These are phyloP conservation scores for Pseudoturritis turrita DNA, from an alignment of 345 rosid species.

Conservation along the genomic window DNA sequence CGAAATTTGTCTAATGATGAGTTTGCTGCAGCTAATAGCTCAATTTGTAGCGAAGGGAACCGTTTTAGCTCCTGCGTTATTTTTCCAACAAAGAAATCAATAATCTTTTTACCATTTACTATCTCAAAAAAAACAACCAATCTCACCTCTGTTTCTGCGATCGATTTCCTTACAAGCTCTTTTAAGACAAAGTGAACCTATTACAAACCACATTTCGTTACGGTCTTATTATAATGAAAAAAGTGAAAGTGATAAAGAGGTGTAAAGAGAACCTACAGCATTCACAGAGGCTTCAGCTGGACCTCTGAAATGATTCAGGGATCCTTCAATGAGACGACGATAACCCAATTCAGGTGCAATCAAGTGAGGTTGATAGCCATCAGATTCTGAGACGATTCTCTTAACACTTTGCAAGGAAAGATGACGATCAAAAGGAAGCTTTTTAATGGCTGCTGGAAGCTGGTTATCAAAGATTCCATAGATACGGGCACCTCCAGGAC, in stretches of 20 bases:
- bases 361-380: conserved; percentile 88
- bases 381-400: conserved; percentile 73
- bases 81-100: not conserved
- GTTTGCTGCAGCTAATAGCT: conserved; percentile 57
- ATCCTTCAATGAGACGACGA: conserved; percentile 64
- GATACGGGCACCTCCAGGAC: conserved; percentile 72
- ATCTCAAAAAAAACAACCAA: not conserved
- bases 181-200: conserved; percentile 71
- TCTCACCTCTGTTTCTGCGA: conserved; percentile 67
- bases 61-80: conserved; percentile 59
- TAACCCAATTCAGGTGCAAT: conserved; percentile 84
- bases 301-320: conserved; percentile 63
- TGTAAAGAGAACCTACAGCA: conserved; percentile 46
- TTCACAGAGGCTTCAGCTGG: conserved; percentile 89
- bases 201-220: conserved; percentile 8
- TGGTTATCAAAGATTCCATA: conserved; percentile 75
- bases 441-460: conserved; percentile 71
- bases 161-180: conserved; percentile 70
- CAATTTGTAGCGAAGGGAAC: conserved; percentile 70
- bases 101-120: not conserved
- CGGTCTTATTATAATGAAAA: not conserved
- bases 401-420: conserved; percentile 65
- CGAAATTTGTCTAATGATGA: conserved; percentile 63
- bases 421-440: conserved; percentile 81
- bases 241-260: not conserved